Evolutionary conservation across 257 asterid genomes (phyloP).

Genomic region (Sherardia arvensis): DNA sequence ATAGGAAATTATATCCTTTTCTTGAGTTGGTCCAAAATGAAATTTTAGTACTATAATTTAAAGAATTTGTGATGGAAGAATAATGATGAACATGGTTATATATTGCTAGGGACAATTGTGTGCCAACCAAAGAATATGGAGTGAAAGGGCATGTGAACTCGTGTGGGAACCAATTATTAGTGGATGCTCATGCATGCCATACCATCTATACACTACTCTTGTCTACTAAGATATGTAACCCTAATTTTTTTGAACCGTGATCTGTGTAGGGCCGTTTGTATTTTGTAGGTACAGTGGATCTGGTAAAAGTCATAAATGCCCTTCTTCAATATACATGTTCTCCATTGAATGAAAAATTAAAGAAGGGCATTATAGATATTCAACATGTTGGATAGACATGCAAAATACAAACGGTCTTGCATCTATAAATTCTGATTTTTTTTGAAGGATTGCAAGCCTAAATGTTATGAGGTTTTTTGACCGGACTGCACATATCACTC

Average conservation of each 20-base stretch:
- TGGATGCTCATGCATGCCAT: background rate
- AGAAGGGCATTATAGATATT: too few relatives aligned
- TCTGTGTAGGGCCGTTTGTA: too few relatives aligned
- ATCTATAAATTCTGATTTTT: too few relatives aligned
- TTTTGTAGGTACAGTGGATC: too few relatives aligned
- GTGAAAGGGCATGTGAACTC: constrained; percentile 12
- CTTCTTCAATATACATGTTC: too few relatives aligned
- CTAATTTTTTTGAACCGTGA: background rate
- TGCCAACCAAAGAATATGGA: constrained; percentile 8
- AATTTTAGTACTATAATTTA: background rate
- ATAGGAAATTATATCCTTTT: background rate
- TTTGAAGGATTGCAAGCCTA: too few relatives aligned
- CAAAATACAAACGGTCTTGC: too few relatives aligned
- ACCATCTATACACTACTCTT: background rate
- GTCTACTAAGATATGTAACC: background rate
- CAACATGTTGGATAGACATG: too few relatives aligned
- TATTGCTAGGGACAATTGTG: background rate
- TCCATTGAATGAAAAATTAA: too few relatives aligned
- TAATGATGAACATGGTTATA: background rate
- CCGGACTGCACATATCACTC: too few relatives aligned
- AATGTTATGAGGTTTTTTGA: too few relatives aligned
- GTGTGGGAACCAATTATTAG: constrained; percentile 8
- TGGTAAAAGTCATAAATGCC: too few relatives aligned
- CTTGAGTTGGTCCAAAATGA: background rate
- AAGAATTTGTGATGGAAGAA: background rate